phyloP scores from a whole-genome alignment of 2,329 filamentous ascomycete species.

The Trichoderma atroviride region DNA sequence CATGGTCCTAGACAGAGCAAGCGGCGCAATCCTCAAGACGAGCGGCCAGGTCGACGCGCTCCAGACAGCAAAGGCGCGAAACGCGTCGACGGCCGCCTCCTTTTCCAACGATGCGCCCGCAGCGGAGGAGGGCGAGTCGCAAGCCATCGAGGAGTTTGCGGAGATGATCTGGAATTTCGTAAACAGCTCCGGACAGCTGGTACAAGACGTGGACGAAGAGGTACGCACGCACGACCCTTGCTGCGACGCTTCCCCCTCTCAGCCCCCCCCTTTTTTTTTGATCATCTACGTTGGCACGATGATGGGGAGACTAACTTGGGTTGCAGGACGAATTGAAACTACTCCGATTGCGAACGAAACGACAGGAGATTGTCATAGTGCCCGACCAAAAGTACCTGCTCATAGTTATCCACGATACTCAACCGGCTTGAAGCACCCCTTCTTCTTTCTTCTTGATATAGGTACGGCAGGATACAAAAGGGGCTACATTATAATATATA shows the following conservation, averaged over 20 bases:
- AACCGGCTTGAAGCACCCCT: conserved; percentile 4
- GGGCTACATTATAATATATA: conserved; percentile 13
- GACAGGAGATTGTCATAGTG: conserved; percentile 81
- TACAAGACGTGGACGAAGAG: conserved; percentile 74
- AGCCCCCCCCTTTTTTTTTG: background rate
- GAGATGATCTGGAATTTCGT: conserved; percentile 77
- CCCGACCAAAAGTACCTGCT: conserved; percentile 79
- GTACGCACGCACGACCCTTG: conserved; percentile 43
- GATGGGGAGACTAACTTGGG: background rate
- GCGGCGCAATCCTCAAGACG: conserved; percentile 73
- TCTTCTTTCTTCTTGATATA: background rate
- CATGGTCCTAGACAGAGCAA: conserved; percentile 71
- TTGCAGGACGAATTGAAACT: conserved; percentile 73
- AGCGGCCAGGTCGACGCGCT: conserved; percentile 68
- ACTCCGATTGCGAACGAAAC: conserved; percentile 76
- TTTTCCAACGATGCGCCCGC: conserved; percentile 51
- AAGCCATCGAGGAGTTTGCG: conserved; percentile 72
- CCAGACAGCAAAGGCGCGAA: conserved; percentile 43
- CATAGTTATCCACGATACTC: conserved; percentile 81
- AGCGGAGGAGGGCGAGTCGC: conserved; percentile 52
- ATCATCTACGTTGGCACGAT: background rate
- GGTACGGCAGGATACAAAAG: background rate
- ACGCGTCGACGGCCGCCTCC: conserved; percentile 43
- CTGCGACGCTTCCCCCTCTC: background rate
- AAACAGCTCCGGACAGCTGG: conserved; percentile 66